phyloP scores from a whole-genome alignment of 805 yeast species.

The Candida arabinofermentans region DNA sequence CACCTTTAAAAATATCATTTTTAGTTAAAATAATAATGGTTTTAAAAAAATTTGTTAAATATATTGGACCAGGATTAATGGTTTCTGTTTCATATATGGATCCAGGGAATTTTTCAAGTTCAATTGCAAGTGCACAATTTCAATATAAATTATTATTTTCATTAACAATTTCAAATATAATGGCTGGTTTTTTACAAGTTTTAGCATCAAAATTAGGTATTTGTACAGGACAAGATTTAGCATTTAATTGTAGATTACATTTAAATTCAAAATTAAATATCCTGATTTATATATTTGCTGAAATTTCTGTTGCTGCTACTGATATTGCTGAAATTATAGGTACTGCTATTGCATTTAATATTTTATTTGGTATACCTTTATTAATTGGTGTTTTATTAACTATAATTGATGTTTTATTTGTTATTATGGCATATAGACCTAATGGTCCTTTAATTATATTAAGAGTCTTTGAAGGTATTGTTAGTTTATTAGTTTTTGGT shows the following conservation, averaged over 20 bases:
- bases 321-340: conserved; percentile 98
- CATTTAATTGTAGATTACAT: conserved; percentile 78
- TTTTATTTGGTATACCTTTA: conserved; percentile 74
- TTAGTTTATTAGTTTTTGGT: conserved; percentile 68
- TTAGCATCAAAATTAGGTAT: conserved; percentile 86
- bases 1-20: conserved; percentile 2
- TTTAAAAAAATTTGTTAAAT: conserved; percentile 35
- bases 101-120: conserved; percentile 95
- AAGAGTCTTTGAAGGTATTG: conserved; percentile 77
- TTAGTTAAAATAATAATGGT: conserved; percentile 9
- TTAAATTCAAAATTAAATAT: conserved; percentile 59
- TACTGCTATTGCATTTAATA: conserved; percentile 90
- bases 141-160: conserved; percentile 76
- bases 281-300: conserved; percentile 71
- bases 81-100: conserved; percentile 95
- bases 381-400: conserved; percentile 82
- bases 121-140: conserved; percentile 76
- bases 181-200: conserved; percentile 85
- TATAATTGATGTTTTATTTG: conserved; percentile 79
- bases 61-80: conserved; percentile 94
- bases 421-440: conserved; percentile 83
- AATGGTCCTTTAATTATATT: conserved; percentile 74
- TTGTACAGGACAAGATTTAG: conserved; percentile 90
- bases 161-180: conserved; percentile 70
- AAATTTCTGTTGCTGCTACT: conserved; percentile 88